phyloP scores from a whole-genome alignment of 257 asterid species.

The Verbascum thapsus region DNA sequence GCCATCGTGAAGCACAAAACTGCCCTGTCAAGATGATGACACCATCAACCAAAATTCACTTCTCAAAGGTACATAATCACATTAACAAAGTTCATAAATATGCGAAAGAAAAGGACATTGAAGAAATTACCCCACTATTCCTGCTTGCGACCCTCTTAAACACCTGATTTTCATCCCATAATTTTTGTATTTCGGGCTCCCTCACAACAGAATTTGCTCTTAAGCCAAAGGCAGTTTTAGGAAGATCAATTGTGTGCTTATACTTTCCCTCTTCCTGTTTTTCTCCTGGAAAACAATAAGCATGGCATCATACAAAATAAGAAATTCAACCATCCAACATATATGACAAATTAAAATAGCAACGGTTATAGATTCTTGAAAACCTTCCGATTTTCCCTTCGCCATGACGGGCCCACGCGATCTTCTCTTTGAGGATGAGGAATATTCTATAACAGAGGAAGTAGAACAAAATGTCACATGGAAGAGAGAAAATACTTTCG shows the following conservation, averaged over 20 bases:
- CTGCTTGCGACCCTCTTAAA: constrained; percentile 62
- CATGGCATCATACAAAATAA: constrained; percentile 24
- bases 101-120: constrained; percentile 18
- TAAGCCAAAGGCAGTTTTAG: constrained; percentile 82
- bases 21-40: constrained; percentile 62
- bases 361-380: constrained; percentile 3
- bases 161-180: constrained; percentile 94
- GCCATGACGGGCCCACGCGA: constrained; percentile 81
- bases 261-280: constrained; percentile 90
- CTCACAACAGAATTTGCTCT: constrained; percentile 88
- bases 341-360: constrained; percentile 12
- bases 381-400: constrained; percentile 77
- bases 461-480: constrained; percentile 52
- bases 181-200: constrained; percentile 92
- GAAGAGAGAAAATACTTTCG: constrained; percentile 49
- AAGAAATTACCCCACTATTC: constrained; percentile 75
- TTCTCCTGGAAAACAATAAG: constrained; percentile 45
- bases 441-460: constrained; percentile 45
- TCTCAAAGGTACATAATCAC: constrained; percentile 13
- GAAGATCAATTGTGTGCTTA: constrained; percentile 90
- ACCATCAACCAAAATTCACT: constrained; percentile 38
- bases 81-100: constrained; percentile 5
- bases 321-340: constrained; percentile 22
- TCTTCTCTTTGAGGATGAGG: constrained; percentile 58
- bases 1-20: constrained; percentile 94